Conservation (phyloP, 2,329 filamentous ascomycete genomes). For the Ceratocystis eucalypticola region DNA sequence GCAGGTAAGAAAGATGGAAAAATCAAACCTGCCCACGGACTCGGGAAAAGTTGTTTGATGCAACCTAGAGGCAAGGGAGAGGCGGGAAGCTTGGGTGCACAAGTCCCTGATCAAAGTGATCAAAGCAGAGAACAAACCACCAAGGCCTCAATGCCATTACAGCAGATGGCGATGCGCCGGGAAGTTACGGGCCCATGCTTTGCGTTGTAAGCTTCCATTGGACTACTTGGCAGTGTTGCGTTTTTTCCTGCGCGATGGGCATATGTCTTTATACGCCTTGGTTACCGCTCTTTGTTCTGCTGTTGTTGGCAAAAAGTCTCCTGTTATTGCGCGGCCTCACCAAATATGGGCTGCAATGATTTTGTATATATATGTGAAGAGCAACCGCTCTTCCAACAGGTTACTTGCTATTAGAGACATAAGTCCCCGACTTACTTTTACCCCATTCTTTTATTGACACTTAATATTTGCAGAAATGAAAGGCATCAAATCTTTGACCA, state of each 20-base stretch:
- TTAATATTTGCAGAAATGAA: constrained; percentile 43
- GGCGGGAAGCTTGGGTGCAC: neutral
- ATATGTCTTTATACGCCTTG: neutral
- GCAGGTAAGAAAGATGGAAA: constrained; percentile 6
- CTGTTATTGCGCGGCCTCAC: constrained; percentile 2
- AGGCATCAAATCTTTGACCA: constrained; percentile 50
- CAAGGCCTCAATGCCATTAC: neutral
- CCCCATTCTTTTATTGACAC: neutral
- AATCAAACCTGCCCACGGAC: neutral
- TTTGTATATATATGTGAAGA: neutral
- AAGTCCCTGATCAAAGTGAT: neutral
- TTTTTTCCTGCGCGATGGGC: neutral
- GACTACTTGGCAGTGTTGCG: neutral
- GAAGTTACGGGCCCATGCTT: constrained; percentile 1
- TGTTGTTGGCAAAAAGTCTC: constrained; percentile 3
- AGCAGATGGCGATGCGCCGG: neutral
- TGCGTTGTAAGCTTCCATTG: neutral
- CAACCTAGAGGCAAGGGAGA: neutral
- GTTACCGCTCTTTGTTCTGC: neutral
- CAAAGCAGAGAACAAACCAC: constrained; percentile 2
- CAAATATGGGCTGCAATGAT: neutral
- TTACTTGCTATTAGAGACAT: too few species aligned
- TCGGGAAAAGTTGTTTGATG: neutral
- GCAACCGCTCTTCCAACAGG: neutral
- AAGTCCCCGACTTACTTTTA: neutral